Conservation (phyloP, 345 rosid species). For the Adansonia digitata region DNA sequence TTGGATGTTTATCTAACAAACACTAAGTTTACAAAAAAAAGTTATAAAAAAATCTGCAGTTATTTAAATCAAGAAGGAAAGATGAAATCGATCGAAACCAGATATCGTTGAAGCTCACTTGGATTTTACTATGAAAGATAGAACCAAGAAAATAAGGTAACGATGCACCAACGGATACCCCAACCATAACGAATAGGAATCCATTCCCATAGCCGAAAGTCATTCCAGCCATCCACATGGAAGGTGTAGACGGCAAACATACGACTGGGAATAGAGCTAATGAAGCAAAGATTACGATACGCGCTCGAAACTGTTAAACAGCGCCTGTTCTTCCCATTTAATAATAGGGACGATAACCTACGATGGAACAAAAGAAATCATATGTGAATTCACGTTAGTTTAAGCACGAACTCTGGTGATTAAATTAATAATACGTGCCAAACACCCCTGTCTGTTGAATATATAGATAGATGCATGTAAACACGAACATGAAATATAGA, state of each 20-base stretch:
- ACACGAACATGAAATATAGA: too few relatives aligned
- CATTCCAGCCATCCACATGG: constrained; percentile 36
- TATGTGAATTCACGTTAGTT: not conserved
- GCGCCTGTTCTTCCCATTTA: constrained; percentile 25
- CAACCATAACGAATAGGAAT: constrained; percentile 21
- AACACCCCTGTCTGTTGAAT: too few relatives aligned
- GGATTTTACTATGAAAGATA: constrained; percentile 22
- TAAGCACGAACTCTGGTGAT: not conserved
- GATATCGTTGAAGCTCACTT: constrained; percentile 16
- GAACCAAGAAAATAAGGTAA: constrained; percentile 35
- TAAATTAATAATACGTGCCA: too few relatives aligned
- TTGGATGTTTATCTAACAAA: constrained; percentile 28
- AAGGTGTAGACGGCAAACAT: constrained; percentile 33
- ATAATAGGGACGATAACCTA: constrained; percentile 29
- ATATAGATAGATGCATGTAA: too few relatives aligned
- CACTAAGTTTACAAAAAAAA: constrained; percentile 13
- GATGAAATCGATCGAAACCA: not conserved
- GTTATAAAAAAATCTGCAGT: not conserved
- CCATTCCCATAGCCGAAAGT: constrained; percentile 32
- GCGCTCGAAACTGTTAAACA: constrained; percentile 17
- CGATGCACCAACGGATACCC: constrained; percentile 26
- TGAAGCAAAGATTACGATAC: constrained; percentile 25
- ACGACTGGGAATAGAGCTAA: constrained; percentile 22
- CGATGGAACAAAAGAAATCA: not conserved
- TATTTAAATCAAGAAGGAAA: not conserved